Evolutionary conservation across 805 yeast species (phyloP), one percentile per base, ranked within the genome.

Genomic region (Ogataea parapolymorpha): DNA sequence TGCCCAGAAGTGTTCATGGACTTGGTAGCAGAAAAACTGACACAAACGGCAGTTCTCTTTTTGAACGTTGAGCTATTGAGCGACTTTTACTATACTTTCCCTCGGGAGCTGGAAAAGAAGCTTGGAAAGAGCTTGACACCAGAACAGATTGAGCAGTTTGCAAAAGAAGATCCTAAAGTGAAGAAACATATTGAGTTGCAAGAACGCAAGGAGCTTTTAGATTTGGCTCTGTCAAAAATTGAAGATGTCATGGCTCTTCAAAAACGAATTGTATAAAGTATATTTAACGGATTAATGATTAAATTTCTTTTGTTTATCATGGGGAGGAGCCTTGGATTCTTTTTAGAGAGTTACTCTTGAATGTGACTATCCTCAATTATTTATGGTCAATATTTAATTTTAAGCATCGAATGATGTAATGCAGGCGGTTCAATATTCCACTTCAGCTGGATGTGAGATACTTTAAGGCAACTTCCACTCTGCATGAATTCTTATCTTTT

Each of bases 1-100:
- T 93, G 99, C 58, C 99, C 99, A 0, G 99, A 93, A 61, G 76
- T 90, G 6, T 95, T 90, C 52, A 70, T 93, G 59, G 95, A 88
- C 58, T 95, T 88, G 2, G 96, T 93, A 4, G 83, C 93, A 37
- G 90, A 88, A 48, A 93, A 93, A 62, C 68, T 93, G 17, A 87
- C 97, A 0, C 84, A 91, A 10, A 93, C 99, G 0, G 93, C 99
- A 0, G 93, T 93, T 3, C 65, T 93, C 46, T 93, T 93, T 55
- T 67, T 93, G 59, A 93, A 93, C 58, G 98, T 95, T 41, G 99
- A 93, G 63, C 69, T 93, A 41, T 69, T 93, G 48, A 85, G 95
- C 51, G 99, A 95, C 63, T 93, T 93, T 58, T 95, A 91, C 60
- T 93, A 95, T 63, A 88, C 89, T 53, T 91, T 93, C 64, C 98